These are phyloP conservation scores for Yarrowia osloensis DNA, from an alignment of 805 yeast species.

Conservation along the genomic window DNA sequence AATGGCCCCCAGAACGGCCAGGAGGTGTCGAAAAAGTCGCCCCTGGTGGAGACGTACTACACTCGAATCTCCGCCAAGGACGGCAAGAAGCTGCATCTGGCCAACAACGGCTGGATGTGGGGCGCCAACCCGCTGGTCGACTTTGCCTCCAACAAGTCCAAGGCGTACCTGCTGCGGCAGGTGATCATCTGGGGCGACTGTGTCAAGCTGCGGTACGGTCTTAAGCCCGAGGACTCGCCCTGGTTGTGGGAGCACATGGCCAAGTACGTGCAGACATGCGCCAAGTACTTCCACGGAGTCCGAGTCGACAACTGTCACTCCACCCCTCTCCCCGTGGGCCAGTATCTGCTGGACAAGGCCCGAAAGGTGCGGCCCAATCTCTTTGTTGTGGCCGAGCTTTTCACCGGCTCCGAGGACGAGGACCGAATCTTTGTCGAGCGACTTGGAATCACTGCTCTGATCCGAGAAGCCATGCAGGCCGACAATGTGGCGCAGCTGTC, in stretches of 20 bases:
- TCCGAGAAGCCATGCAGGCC: conserved; percentile 97
- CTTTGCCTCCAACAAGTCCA: conserved; percentile 79
- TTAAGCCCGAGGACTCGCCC: conserved; percentile 78
- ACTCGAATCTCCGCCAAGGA: conserved; percentile 61
- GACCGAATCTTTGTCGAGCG: conserved; percentile 90
- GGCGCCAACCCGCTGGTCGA: conserved; percentile 91
- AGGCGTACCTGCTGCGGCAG: conserved; percentile 84
- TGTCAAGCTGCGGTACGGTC: conserved; percentile 86
- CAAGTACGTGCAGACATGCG: conserved; percentile 69
- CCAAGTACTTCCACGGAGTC: conserved; percentile 78
- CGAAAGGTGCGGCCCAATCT: conserved; percentile 79
- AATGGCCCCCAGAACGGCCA: conserved; percentile 79
- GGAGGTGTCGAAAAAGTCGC: conserved; percentile 51
- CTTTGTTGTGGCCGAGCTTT: conserved; percentile 91
- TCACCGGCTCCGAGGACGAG: conserved; percentile 88
- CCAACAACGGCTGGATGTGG: conserved; percentile 99
- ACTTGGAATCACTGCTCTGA: conserved; percentile 82
- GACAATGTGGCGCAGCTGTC: conserved; percentile 86
- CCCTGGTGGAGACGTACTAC: conserved; percentile 85
- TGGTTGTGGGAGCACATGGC: conserved; percentile 87
- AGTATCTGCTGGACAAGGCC: conserved; percentile 82
- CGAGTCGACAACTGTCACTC: conserved; percentile 96
- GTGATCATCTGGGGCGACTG: conserved; percentile 98
- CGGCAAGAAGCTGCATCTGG: conserved; percentile 64
- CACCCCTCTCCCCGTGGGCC: conserved; percentile 94